Evolutionary conservation across 768 basidiomycete species (phyloP).

Genomic region (Leccinum variicolor): DNA sequence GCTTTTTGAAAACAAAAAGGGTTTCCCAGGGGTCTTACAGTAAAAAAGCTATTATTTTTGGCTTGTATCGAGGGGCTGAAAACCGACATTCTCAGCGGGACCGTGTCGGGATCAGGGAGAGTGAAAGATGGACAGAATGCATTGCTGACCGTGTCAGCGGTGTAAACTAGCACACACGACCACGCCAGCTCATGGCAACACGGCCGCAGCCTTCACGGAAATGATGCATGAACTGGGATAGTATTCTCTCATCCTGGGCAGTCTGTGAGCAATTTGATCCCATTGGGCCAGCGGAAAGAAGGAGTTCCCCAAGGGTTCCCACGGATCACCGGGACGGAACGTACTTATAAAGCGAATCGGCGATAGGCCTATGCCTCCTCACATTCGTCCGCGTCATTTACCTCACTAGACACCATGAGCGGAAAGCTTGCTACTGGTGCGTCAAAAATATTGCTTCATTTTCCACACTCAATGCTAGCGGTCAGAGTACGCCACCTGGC

Average conservation of each 20-base stretch:
- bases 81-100: neutral
- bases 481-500: conserved; percentile 85
- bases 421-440: conserved; percentile 62
- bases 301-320: conserved; percentile 13
- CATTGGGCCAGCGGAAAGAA: neutral
- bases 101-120: neutral
- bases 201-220: conserved; percentile 1
- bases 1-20: neutral
- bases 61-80: neutral
- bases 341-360: neutral
- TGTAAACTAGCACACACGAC: conserved; percentile 9
- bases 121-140: neutral
- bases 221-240: neutral
- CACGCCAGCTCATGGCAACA: neutral
- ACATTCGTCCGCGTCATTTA: conserved; percentile 5
- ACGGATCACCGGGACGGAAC: conserved; percentile 13
- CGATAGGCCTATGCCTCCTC: neutral
- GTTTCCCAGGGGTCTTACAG: neutral
- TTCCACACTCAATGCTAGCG: neutral
- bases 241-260: conserved; percentile 21
- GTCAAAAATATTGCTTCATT: neutral
- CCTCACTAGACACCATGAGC: conserved; percentile 42
- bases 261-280: conserved; percentile 7
- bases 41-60: neutral
- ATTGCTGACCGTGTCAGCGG: conserved; percentile 4